phyloP scores from a whole-genome alignment of 495 filamentous ascomycete genomes.

The Margaritispora aquatica region DNA sequence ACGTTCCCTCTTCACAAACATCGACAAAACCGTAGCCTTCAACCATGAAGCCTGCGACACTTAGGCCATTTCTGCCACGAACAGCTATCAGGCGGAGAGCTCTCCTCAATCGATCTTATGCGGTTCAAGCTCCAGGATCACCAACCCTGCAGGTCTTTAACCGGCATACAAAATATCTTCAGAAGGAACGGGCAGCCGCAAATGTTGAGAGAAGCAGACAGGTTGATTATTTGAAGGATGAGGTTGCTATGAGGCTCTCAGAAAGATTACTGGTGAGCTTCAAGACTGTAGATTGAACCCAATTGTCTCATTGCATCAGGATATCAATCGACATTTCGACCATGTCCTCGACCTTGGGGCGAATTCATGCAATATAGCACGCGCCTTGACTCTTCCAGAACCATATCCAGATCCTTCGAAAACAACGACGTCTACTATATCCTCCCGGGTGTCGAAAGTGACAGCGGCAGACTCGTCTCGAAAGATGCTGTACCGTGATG shows the following conservation, averaged over 20 bases:
- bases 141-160: slow-evolving; percentile 90
- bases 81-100: slow-evolving; percentile 11
- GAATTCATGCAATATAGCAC: slow-evolving; percentile 91
- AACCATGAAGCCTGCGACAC: slow-evolving; percentile 16
- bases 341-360: slow-evolving; percentile 89
- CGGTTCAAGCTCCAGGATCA: slow-evolving; percentile 66
- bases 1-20: slow-evolving; percentile 5
- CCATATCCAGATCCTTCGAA: slow-evolving; percentile 53
- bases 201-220: slow-evolving; percentile 66
- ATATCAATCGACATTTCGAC: slow-evolving; percentile 84
- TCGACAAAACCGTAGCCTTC: background rate
- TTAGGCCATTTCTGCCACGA: slow-evolving; percentile 15
- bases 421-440: slow-evolving; percentile 53
- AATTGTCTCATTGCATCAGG: slow-evolving; percentile 39
- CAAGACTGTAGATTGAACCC: slow-evolving; percentile 1
- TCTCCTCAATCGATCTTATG: slow-evolving; percentile 50
- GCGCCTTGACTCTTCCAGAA: slow-evolving; percentile 62
- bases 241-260: slow-evolving; percentile 77
- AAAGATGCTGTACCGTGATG: slow-evolving; percentile 76
- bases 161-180: slow-evolving; percentile 73
- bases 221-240: slow-evolving; percentile 88
- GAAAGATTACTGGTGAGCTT: slow-evolving; percentile 71
- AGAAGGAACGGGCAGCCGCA: slow-evolving; percentile 77
- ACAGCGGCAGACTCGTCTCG: slow-evolving; percentile 76
- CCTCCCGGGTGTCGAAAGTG: slow-evolving; percentile 60